These are phyloP conservation scores for Protomyces inouyei DNA, from an alignment of 1,139 yeast genomes.

Conservation along the genomic window DNA sequence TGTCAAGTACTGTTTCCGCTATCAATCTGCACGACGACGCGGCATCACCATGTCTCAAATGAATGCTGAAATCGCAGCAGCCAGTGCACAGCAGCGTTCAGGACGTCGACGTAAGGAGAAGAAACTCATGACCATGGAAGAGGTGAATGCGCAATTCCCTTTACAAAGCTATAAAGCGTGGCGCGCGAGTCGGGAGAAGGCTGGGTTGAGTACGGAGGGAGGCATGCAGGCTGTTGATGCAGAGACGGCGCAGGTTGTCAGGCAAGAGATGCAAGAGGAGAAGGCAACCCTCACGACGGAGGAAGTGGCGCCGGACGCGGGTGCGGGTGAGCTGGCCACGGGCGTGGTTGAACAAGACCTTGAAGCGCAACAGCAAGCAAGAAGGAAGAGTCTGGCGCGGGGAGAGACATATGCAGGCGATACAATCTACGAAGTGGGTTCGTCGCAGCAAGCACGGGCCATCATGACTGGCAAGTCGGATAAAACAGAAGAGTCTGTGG, in stretches of 20 bases:
- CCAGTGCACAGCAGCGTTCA: constrained; percentile 25
- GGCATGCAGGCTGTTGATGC: constrained; percentile 27
- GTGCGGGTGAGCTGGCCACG: background rate
- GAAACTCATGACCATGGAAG: constrained; percentile 49
- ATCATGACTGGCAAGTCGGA: background rate
- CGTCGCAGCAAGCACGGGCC: background rate
- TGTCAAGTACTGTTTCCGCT: constrained; percentile 40
- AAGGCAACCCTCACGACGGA: background rate
- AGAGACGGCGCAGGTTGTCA: constrained; percentile 17
- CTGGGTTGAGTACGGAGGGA: constrained; percentile 31
- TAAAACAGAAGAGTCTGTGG: background rate
- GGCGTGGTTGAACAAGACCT: background rate
- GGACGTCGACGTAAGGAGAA: constrained; percentile 37
- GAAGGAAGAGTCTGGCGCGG: background rate
- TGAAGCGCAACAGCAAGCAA: background rate
- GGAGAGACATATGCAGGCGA: background rate
- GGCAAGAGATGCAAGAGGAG: constrained; percentile 4
- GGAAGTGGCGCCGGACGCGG: background rate
- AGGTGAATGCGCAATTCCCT: constrained; percentile 66
- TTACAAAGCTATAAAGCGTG: constrained; percentile 49
- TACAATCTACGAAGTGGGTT: background rate
- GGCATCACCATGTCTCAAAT: constrained; percentile 21
- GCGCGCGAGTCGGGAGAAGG: constrained; percentile 31
- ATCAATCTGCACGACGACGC: constrained; percentile 28
- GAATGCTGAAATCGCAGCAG: constrained; percentile 24